Evolutionary conservation across 1,284 basidiomycete genomes (phyloP).

Genomic region (Rhizoctonia solani): DNA sequence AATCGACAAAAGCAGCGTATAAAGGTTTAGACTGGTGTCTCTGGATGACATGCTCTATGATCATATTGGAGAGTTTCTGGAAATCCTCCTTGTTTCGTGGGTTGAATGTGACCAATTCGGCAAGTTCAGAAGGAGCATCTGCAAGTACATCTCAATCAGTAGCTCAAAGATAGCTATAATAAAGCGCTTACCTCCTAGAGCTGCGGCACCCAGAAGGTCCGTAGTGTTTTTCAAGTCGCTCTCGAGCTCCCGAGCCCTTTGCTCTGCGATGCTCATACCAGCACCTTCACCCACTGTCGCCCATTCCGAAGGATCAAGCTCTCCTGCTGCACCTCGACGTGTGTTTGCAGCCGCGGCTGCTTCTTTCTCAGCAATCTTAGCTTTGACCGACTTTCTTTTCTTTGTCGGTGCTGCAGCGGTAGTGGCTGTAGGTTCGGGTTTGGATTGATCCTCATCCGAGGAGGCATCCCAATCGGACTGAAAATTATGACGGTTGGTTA

Average conservation of each 20-base stretch:
- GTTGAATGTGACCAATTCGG: slow-evolving; percentile 69
- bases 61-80: slow-evolving; percentile 65
- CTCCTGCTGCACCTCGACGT: slow-evolving; percentile 50
- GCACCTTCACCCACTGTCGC: slow-evolving; percentile 51
- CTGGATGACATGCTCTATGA: slow-evolving; percentile 74
- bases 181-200: slow-evolving; percentile 65
- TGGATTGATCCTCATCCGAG: slow-evolving; percentile 64
- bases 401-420: slow-evolving; percentile 66
- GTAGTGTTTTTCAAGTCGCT: slow-evolving; percentile 84
- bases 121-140: slow-evolving; percentile 71
- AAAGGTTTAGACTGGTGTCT: slow-evolving; percentile 79
- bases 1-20: slow-evolving; percentile 80
- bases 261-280: slow-evolving; percentile 76
- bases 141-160: slow-evolving; percentile 23
- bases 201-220: slow-evolving; percentile 74
- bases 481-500: not conserved
- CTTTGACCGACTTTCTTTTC: slow-evolving; percentile 89
- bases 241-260: slow-evolving; percentile 79
- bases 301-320: slow-evolving; percentile 39
- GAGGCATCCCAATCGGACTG: slow-evolving; percentile 94
- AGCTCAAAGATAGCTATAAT: not conserved
- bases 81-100: slow-evolving; percentile 89
- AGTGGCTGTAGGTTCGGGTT: slow-evolving; percentile 55
- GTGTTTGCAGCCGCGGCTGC: slow-evolving; percentile 54
- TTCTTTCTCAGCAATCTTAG: slow-evolving; percentile 87